Evolutionary conservation across 805 yeast species (phyloP), one percentile per base, ranked within the genome.

Genomic region (Kregervanrija fluxuum): DNA sequence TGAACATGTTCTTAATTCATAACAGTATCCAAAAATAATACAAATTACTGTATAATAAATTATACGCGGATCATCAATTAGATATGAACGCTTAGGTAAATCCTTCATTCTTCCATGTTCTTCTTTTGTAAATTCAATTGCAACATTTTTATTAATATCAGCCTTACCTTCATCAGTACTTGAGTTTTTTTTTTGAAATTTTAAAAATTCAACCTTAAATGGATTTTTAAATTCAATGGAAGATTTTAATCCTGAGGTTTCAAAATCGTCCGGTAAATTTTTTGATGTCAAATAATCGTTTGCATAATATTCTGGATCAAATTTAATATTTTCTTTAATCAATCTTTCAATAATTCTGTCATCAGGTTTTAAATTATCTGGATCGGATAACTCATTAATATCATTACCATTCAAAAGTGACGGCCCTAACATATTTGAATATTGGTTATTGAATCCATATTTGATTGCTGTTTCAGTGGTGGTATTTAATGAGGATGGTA

Each of bases 231-330:
- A 85, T 8, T 63, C 57, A 14, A 84, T 37, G 4, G 81, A 54
- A 9, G 65, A 66, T 17, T 60, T 54, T 30, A 80, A 41, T 22
- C 48, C 48, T 3, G 40, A 35, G 1, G 43, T 15, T 8, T 44
- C 44, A 14, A 41, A 17, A 64, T 71, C 50, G 69, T 71, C 53
- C 9, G 57, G 44, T 15, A 79, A 75, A 45, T 77, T 75, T 51
- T 78, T 77, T n/a, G 65, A 68, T 73, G 80, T 76, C 37, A 77
- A 63, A 48, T 77, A 79, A 55, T 93, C 98, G 3, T 93, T 84
- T 11, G 90, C 83, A 57, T 91, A 91, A 62, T 85, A 86, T 49
- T 86, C 96, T 0, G 87, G 80, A 61, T 90, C 96, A 56, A 93
- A 93, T 53, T 84, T 82, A 46, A 77, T 75, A 44, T 75, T 73